A percentile compares a stretch with the other conserved stretches of the same genome.
phyloP scores from a whole-genome alignment of 1,284 basidiomycete genomes.

The Coniferiporia weirii region DNA sequence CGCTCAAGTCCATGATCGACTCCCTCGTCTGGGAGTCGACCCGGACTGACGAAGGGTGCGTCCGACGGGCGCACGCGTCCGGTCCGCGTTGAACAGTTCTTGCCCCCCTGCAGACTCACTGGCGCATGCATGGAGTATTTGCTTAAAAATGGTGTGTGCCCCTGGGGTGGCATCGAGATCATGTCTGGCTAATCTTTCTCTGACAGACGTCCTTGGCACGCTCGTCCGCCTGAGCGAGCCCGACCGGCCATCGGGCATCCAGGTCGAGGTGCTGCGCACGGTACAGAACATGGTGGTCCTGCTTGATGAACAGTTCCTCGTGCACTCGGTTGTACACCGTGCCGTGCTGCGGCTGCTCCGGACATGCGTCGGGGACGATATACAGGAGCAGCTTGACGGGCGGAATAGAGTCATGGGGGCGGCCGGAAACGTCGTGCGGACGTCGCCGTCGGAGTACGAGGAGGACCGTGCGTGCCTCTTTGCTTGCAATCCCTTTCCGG shows the following conservation, averaged over 20 bases:
- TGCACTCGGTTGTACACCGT: constrained; percentile 86
- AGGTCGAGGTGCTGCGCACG: constrained; percentile 77
- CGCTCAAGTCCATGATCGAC: constrained; percentile 82
- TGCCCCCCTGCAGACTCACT: constrained; percentile 50
- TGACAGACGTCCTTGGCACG: constrained; percentile 69
- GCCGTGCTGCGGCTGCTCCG: constrained; percentile 84
- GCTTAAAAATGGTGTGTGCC: constrained; percentile 69
- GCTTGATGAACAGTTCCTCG: constrained; percentile 86
- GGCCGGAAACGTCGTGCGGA: constrained; percentile 61
- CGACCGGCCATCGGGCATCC: constrained; percentile 81
- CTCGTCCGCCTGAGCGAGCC: constrained; percentile 83
- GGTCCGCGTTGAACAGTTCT: constrained; percentile 2
- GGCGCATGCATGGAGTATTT: constrained; percentile 89
- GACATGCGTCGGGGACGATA: constrained; percentile 85
- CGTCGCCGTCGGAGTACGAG: constrained; percentile 78
- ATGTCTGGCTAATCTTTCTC: constrained; percentile 13
- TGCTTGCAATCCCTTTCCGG: constrained; percentile 1
- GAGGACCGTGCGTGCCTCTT: constrained; percentile 61
- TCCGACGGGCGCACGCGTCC: constrained; percentile 18
- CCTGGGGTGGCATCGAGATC: neutral
- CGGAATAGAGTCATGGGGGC: constrained; percentile 74
- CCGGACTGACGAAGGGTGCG: constrained; percentile 79
- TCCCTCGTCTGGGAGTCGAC: constrained; percentile 84
- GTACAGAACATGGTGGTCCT: constrained; percentile 87
- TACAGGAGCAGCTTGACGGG: constrained; percentile 79